Base-by-base conservation (phyloP, 352 stramenopile species). In the Pythium coloratum region DNA sequence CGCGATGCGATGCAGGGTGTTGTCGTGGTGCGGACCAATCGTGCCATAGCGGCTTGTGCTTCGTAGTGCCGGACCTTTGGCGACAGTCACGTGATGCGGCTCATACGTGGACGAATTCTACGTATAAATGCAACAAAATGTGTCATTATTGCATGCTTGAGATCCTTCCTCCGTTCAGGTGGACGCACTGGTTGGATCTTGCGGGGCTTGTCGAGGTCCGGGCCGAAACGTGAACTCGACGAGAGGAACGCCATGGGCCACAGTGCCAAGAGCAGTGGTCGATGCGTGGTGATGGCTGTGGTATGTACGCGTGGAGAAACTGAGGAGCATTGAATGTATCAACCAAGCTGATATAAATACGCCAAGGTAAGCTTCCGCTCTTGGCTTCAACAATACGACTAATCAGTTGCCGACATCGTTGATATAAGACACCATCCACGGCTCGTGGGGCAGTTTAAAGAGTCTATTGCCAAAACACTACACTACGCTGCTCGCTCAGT, bases 71-170 rank as follows among this genome's bases (percentile, higher is more conserved):
- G 26, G 14, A 38, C 8, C 50, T 38, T 40, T 28, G 42, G 75
- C 44, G 40, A 67, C 67, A n/a, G 46, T 64, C 53, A 59, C 61
- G 47, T 65, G 66, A 10, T 42, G 24, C 18, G 69, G 47, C 0
- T 70, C 76, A 56, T 88, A 90, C 33, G 82, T 84, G 24, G 70
- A 76, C 16, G 81, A 74, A 32, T 80, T 72, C 81, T 90, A 61
- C 13, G 14, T 34, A 50, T 4, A 47, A 13, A 20, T 3, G 12
- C n/a, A 16, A 47, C 12, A 47, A 42, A 9, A 64, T 26, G 14
- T n/a, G 8, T 33, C 5, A 30, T 2, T 30, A 30, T 30, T 30
- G 28, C 28, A 4, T 30, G 28, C 3, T 4, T 2, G 28, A 4
- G 28, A 30, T 30, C 28, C 28, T 4, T 30, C 28, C 28, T 30